Evolutionary conservation across 345 rosid genomes (phyloP), one percentile per base, ranked within the genome.

Genomic region (Cardamine resedifolia): DNA sequence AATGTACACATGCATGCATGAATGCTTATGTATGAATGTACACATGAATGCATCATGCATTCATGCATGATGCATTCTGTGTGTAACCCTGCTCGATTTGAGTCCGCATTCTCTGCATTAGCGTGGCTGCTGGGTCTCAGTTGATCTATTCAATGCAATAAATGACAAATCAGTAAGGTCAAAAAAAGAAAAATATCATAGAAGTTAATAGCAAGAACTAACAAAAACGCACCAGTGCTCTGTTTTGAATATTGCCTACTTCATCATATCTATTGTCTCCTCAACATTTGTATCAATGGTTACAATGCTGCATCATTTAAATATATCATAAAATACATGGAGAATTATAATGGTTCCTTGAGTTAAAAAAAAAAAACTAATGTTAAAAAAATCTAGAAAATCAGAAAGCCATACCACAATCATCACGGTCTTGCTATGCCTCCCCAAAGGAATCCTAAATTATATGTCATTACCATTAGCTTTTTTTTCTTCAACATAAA

Each of bases 381-480:
- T 30, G 12, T 34, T 10, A 0, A 34, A 10, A 9, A 0, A 34
- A 34, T 0, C 16, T 66, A 16, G 50, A 20, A 18, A n/a, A 36
- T 10, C 30, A 58, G 66, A 39, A 56, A 69, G 53, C 19, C 86
- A 55, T 87, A 91, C 99, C 99, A 69, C 99, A 69, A 95, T 91
- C 99, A 95, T 95, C 80, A 91, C 81, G 8, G 99, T 95, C 75
- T 91, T 95, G 83, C 96, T 95, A 82, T 95, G 75, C 98, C n/a
- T n/a, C 99, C 55, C 99, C 98, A 19, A 95, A 81, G 18, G 96
- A 95, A 80, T 95, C 99, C 98, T 91, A 70, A 34, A 67, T 61
- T 66, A 66, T 66, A 68, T 72, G 64, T 28, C 14, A 21, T 10
- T n/a, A 41, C 24, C 15, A 26, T 77, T 63, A 47, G 41, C 1